Percentiles rank a stretch among this genome's conserved stretches.
Conservation (phyloP, 2,329 filamentous ascomycete species). For the Rhinocladiella similis region DNA sequence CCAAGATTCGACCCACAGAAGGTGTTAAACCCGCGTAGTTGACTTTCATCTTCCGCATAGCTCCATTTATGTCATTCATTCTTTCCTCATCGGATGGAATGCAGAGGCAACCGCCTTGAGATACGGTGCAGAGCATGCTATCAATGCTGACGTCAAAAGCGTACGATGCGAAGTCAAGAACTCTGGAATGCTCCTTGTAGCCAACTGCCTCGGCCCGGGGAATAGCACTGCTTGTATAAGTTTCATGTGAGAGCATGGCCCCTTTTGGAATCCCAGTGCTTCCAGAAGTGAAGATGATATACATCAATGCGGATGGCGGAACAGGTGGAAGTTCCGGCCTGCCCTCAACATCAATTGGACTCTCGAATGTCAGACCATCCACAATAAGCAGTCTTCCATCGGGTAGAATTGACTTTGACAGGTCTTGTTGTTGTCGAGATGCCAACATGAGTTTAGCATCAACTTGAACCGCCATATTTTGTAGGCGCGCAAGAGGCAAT, state of each 20-base stretch:
- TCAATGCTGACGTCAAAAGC: constrained; percentile 49
- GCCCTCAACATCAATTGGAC: constrained; percentile 14
- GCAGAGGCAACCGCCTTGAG: constrained; percentile 48
- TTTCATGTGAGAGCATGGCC: constrained; percentile 38
- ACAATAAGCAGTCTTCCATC: constrained; percentile 32
- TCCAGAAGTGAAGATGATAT: constrained; percentile 39
- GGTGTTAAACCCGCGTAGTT: constrained; percentile 60
- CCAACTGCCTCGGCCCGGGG: constrained; percentile 53
- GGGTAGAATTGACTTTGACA: constrained; percentile 36
- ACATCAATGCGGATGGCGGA: constrained; percentile 36
- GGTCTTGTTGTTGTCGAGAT: constrained; percentile 33
- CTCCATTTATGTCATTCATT: constrained; percentile 49
- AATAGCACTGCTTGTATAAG: constrained; percentile 36
- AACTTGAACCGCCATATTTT: constrained; percentile 38
- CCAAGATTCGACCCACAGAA: constrained; percentile 53
- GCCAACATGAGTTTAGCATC: constrained; percentile 37
- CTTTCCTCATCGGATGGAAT: constrained; percentile 46
- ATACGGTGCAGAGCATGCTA: constrained; percentile 40
- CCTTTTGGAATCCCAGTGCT: constrained; percentile 34
- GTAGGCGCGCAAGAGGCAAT: constrained; percentile 40
- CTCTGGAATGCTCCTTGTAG: constrained; percentile 33
- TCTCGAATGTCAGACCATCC: constrained; percentile 30
- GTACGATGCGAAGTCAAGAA: constrained; percentile 46
- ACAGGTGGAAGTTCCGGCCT: constrained; percentile 27
- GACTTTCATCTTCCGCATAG: constrained; percentile 52